These are phyloP conservation scores for Euphrasia arctica DNA, from an alignment of 305 asterid species.

Conservation along the genomic window DNA sequence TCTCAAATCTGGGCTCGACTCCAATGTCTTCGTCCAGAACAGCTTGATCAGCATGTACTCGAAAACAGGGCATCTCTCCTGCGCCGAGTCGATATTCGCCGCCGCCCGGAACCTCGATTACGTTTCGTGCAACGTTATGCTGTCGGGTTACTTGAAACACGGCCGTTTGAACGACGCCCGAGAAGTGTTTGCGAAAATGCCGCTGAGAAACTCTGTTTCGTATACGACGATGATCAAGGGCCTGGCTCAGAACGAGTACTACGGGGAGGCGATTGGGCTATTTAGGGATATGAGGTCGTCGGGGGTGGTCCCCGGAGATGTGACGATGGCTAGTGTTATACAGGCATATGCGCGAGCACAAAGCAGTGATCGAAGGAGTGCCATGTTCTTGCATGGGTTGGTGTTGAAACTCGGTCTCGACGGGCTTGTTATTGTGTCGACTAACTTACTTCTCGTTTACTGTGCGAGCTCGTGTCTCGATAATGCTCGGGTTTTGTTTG, in stretches of 20 bases:
- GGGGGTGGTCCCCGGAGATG: slow-evolving; percentile 68
- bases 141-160: slow-evolving; percentile 45
- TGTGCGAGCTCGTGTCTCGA: slow-evolving; percentile 37
- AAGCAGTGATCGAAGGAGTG: slow-evolving; percentile 28
- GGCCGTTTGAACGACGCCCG: slow-evolving; percentile 54
- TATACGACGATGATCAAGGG: slow-evolving; percentile 85
- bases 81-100: slow-evolving; percentile 56
- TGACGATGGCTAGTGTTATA: slow-evolving; percentile 74
- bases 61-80: slow-evolving; percentile 45
- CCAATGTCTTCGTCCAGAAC: slow-evolving; percentile 63
- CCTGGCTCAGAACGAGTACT: slow-evolving; percentile 51
- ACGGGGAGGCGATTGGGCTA: slow-evolving; percentile 44
- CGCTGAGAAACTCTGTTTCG: slow-evolving; percentile 53
- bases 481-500: slow-evolving; percentile 55
- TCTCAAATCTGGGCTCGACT: slow-evolving; percentile 54
- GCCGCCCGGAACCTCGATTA: slow-evolving; percentile 39
- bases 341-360: slow-evolving; percentile 52
- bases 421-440: slow-evolving; percentile 49
- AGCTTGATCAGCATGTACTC: slow-evolving; percentile 83
- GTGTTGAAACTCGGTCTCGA: slow-evolving; percentile 66
- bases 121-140: slow-evolving; percentile 77
- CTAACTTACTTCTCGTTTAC: slow-evolving; percentile 72
- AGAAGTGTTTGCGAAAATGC: slow-evolving; percentile 76
- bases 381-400: slow-evolving; percentile 64
- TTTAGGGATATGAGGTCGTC: slow-evolving; percentile 62